Conservation (phyloP, 257 asterid genomes). For the Capsicum rhomboideum region DNA sequence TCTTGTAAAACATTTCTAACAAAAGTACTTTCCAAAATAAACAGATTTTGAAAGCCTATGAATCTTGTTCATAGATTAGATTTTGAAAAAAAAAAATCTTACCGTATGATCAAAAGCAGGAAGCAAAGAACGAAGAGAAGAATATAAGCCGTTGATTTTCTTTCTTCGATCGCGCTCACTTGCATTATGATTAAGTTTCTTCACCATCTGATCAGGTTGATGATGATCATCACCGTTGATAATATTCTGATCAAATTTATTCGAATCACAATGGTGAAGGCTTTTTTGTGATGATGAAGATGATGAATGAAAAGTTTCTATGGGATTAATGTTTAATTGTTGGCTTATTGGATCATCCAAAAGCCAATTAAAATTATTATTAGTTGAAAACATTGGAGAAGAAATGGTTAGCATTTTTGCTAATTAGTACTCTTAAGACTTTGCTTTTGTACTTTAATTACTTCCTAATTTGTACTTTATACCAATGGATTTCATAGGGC, state of each 20-base stretch:
- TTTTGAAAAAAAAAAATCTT: background rate
- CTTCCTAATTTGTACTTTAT: background rate
- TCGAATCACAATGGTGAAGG: background rate
- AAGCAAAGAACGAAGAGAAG: slow-evolving; percentile 62
- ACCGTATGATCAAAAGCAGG: slow-evolving; percentile 49
- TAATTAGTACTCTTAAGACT: background rate
- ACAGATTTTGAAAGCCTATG: too few relatives aligned
- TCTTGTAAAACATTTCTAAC: too few relatives aligned
- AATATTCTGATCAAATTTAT: background rate
- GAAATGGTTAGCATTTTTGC: background rate
- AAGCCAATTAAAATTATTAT: background rate
- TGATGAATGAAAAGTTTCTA: too few relatives aligned
- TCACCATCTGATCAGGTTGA: slow-evolving; percentile 5
- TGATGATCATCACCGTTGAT: background rate
- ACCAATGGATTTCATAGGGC: background rate
- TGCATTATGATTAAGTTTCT: slow-evolving; percentile 72
- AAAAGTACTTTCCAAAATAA: too few relatives aligned
- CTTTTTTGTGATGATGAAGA: background rate
- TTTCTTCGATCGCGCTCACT: slow-evolving; percentile 76
- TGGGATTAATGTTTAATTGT: background rate
- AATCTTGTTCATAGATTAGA: too few relatives aligned
- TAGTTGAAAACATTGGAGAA: background rate
- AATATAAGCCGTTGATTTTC: slow-evolving; percentile 44
- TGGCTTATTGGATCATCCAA: background rate
- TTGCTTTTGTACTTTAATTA: background rate